These are phyloP conservation scores for Eimeria necatrix DNA, from an alignment of 169 alveolate species.

Conservation along the genomic window DNA sequence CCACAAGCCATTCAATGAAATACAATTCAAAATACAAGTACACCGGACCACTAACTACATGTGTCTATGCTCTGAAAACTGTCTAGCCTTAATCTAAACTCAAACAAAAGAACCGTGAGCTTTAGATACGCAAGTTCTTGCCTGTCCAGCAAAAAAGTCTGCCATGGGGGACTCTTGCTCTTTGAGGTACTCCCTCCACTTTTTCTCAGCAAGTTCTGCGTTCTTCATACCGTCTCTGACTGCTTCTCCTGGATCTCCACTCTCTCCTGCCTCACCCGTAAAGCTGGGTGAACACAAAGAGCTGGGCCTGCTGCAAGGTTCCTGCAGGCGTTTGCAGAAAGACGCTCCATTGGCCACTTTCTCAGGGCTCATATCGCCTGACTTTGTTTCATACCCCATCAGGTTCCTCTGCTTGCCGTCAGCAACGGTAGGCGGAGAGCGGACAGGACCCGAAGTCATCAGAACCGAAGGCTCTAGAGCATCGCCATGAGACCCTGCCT, in stretches of 20 bases:
- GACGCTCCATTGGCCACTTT: neutral
- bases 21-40: neutral
- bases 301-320: neutral
- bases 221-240: neutral
- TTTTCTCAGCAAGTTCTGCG: constrained; percentile 58
- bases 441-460: neutral
- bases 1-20: too few species aligned
- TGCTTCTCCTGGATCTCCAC: constrained; percentile 30
- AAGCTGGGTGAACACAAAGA: constrained; percentile 11
- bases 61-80: neutral
- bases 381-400: neutral
- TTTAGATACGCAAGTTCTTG: neutral
- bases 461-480: neutral
- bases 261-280: constrained; percentile 10
- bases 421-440: neutral
- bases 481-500: neutral
- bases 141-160: constrained; percentile 76
- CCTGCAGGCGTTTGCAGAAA: neutral
- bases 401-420: neutral
- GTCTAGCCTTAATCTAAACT: too few species aligned
- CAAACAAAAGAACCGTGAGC: neutral
- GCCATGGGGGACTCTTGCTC: constrained; percentile 73
- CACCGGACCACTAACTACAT: neutral
- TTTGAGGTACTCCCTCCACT: constrained; percentile 50
- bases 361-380: neutral